Conservation (phyloP, 2,329 filamentous ascomycete genomes). For the Metarhizium robertsii region DNA sequence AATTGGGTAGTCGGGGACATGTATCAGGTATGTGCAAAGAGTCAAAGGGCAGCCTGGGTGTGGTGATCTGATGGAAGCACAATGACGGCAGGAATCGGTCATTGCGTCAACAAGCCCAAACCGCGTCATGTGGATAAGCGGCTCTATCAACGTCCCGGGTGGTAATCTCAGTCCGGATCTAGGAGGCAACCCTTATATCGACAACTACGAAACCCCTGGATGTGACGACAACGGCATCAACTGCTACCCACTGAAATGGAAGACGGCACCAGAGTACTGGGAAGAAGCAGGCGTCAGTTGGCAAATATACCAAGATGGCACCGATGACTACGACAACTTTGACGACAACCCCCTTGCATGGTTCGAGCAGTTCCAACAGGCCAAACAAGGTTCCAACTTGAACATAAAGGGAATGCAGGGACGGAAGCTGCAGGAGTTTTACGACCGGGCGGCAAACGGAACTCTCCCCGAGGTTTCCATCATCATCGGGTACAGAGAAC, state of each 20-base stretch:
- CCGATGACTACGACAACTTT: slow-evolving; percentile 33
- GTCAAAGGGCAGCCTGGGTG: too few species aligned
- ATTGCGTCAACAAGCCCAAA: slow-evolving; percentile 34
- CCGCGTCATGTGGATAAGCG: slow-evolving; percentile 24
- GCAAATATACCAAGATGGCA: slow-evolving; percentile 33
- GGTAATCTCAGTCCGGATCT: slow-evolving; percentile 16
- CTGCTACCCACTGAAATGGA: slow-evolving; percentile 43
- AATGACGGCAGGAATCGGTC: too few species aligned
- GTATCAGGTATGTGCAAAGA: not conserved
- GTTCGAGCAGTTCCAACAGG: slow-evolving; percentile 11
- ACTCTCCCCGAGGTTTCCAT: slow-evolving; percentile 41
- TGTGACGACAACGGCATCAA: slow-evolving; percentile 33
- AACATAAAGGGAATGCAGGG: slow-evolving; percentile 25
- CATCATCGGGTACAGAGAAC: slow-evolving; percentile 44
- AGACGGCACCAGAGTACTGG: slow-evolving; percentile 37
- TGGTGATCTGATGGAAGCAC: too few species aligned
- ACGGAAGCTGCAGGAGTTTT: slow-evolving; percentile 37
- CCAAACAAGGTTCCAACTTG: slow-evolving; percentile 6
- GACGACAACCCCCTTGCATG: slow-evolving; percentile 44
- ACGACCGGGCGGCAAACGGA: slow-evolving; percentile 36
- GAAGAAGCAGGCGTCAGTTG: slow-evolving; percentile 38
- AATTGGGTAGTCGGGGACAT: slow-evolving; percentile 32
- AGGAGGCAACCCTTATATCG: slow-evolving; percentile 35
- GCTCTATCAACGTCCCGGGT: slow-evolving; percentile 39
- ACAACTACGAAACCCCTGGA: slow-evolving; percentile 28